These are phyloP conservation scores for Diaporthe aspalathi DNA, from an alignment of 2,329 filamentous ascomycete genomes.

Conservation along the genomic window DNA sequence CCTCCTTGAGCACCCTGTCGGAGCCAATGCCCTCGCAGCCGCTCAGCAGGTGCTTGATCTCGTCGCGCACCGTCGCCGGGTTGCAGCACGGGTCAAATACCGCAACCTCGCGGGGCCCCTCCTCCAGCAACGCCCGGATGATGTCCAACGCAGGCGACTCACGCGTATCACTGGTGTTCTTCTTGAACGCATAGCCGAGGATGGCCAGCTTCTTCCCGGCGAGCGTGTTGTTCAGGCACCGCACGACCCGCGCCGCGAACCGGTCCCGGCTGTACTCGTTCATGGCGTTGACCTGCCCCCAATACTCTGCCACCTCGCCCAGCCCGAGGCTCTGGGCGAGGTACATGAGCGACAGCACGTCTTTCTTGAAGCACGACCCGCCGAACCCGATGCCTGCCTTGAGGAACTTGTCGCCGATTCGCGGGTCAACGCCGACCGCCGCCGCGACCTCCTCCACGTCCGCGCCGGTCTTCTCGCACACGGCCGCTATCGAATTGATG, in stretches of 20 bases:
- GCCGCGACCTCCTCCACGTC: slow-evolving; percentile 78
- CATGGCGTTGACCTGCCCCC: slow-evolving; percentile 78
- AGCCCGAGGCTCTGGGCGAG: slow-evolving; percentile 77
- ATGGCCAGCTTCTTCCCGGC: slow-evolving; percentile 77
- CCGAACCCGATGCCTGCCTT: slow-evolving; percentile 83
- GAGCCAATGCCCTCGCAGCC: slow-evolving; percentile 37
- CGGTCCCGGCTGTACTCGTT: slow-evolving; percentile 80
- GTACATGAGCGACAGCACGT: slow-evolving; percentile 79
- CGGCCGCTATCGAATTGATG: slow-evolving; percentile 84
- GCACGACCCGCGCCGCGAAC: slow-evolving; percentile 74
- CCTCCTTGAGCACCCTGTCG: slow-evolving; percentile 45
- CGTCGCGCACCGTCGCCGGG: slow-evolving; percentile 60
- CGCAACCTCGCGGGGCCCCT: slow-evolving; percentile 71
- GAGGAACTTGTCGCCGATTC: slow-evolving; percentile 79
- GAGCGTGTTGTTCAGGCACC: slow-evolving; percentile 75
- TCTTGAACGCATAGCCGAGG: slow-evolving; percentile 84
- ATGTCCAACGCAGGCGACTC: slow-evolving; percentile 77
- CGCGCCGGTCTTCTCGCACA: slow-evolving; percentile 81
- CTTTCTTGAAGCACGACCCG: slow-evolving; percentile 85
- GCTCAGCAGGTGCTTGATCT: slow-evolving; percentile 60
- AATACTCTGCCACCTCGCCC: slow-evolving; percentile 79
- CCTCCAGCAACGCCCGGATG: slow-evolving; percentile 72
- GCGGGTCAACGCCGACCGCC: slow-evolving; percentile 75
- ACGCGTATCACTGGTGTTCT: slow-evolving; percentile 80
- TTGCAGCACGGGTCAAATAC: slow-evolving; percentile 76